Conservation (phyloP, 2,329 filamentous ascomycete genomes). For the Diplodia sapinea region DNA sequence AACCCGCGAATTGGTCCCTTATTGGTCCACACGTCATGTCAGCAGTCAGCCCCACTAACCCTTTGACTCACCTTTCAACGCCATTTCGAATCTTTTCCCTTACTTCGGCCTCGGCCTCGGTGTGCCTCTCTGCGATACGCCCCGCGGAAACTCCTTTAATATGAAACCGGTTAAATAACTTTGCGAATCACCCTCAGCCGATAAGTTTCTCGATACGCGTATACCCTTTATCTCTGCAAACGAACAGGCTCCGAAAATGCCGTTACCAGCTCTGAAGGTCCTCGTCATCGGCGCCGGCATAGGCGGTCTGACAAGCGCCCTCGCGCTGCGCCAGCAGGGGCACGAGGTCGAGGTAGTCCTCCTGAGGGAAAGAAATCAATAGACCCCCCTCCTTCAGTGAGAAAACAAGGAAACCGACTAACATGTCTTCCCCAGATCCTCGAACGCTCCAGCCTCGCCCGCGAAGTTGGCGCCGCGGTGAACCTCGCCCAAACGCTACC, state of each 20-base stretch:
- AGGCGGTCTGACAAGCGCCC: slow-evolving; percentile 59
- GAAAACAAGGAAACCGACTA: not conserved
- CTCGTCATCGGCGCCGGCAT: slow-evolving; percentile 57
- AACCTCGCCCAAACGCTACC: slow-evolving; percentile 66
- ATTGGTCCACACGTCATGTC: not conserved
- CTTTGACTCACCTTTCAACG: not conserved
- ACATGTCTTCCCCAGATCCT: slow-evolving; percentile 50
- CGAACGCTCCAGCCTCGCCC: slow-evolving; percentile 62
- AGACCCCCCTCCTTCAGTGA: too few species aligned
- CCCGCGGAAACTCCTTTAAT: not conserved
- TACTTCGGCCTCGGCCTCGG: not conserved
- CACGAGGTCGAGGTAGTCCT: slow-evolving; percentile 49
- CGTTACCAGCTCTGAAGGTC: slow-evolving; percentile 37
- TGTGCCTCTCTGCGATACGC: not conserved
- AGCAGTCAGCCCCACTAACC: not conserved
- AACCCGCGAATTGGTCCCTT: not conserved
- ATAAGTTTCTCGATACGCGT: not conserved
- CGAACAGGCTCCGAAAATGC: not conserved
- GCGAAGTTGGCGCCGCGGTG: slow-evolving; percentile 65
- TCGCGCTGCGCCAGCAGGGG: slow-evolving; percentile 60
- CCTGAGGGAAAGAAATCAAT: too few species aligned
- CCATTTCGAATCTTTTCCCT: not conserved
- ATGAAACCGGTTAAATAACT: not conserved
- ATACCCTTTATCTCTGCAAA: not conserved
- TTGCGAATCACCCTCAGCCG: not conserved